Evolutionary conservation across 108 stramenopile species (phyloP).

Genomic region (Stephanodiscus triporus): DNA sequence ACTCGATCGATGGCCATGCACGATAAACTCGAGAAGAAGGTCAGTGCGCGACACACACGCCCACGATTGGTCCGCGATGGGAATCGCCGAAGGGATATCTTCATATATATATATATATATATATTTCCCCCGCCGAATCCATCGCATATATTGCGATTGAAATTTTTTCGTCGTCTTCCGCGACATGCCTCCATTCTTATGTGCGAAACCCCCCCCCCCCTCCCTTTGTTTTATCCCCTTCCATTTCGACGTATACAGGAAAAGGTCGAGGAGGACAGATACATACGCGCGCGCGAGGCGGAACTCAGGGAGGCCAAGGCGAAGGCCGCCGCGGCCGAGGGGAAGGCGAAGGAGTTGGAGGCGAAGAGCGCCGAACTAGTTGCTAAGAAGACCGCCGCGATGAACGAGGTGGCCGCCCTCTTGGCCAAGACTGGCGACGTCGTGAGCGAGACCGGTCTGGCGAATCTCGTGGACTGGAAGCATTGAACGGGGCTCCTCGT

Average conservation of each 20-base stretch:
- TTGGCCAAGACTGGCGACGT: constrained; percentile 46
- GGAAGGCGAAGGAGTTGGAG: constrained; percentile 31
- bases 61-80: too few species aligned
- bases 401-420: constrained; percentile 44
- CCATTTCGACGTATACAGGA: constrained; percentile 19
- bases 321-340: constrained; percentile 17
- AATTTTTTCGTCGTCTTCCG: too few species aligned
- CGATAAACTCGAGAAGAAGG: neutral
- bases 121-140: too few species aligned
- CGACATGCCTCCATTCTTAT: too few species aligned
- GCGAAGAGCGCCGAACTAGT: constrained; percentile 25
- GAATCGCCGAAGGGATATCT: too few species aligned
- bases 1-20: neutral
- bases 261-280: constrained; percentile 50
- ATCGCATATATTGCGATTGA: too few species aligned
- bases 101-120: too few species aligned
- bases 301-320: constrained; percentile 29
- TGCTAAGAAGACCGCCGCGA: constrained; percentile 37
- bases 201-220: too few species aligned
- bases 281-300: constrained; percentile 50
- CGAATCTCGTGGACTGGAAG: constrained; percentile 49
- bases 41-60: neutral
- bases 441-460: constrained; percentile 49
- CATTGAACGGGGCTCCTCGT: too few species aligned
- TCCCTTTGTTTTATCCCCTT: too few species aligned